phyloP scores from a whole-genome alignment of 2,329 filamentous ascomycete species.

The Neopestalotiopsis clavispora region DNA sequence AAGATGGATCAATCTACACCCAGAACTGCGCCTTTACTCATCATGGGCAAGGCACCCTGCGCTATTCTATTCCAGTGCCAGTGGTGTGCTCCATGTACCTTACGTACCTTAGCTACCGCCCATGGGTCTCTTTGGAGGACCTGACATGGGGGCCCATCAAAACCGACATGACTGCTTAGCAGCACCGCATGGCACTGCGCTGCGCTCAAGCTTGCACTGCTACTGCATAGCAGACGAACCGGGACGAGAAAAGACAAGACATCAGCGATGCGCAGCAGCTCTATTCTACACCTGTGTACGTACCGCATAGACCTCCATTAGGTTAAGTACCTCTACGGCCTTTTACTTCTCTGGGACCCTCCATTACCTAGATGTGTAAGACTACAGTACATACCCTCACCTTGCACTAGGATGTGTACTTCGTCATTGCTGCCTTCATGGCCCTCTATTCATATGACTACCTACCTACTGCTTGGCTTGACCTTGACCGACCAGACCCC shows the following conservation, averaged over 20 bases:
- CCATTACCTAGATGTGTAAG: constrained; percentile 1
- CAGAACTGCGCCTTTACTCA: constrained; percentile 18
- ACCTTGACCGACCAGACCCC: neutral
- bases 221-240: constrained; percentile 12
- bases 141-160: neutral
- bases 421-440: constrained; percentile 19
- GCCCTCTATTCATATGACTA: constrained; percentile 2
- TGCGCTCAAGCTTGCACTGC: neutral
- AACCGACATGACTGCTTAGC: neutral
- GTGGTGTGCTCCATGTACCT: neutral
- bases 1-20: neutral
- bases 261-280: neutral
- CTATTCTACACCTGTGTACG: neutral
- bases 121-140: neutral
- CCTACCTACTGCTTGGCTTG: neutral
- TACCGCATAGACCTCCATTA: neutral
- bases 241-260: neutral
- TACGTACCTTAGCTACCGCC: neutral
- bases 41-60: constrained; percentile 19
- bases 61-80: constrained; percentile 13
- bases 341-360: constrained; percentile 1
- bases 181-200: neutral
- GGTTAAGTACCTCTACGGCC: neutral
- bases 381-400: neutral
- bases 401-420: neutral